Base-by-base conservation (phyloP, 78 protist species). In the Cavenderia fasciculata region DNA sequence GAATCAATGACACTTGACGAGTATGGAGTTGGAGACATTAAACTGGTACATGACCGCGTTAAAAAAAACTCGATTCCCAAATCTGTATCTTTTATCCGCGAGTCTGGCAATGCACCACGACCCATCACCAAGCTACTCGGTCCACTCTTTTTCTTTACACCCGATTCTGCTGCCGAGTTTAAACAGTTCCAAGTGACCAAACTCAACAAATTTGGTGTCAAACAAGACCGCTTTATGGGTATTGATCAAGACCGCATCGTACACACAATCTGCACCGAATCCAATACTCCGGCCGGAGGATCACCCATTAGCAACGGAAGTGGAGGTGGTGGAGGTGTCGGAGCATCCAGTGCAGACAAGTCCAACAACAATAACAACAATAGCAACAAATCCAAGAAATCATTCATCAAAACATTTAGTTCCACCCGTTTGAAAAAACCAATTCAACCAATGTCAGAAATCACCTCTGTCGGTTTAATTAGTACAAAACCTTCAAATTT, bases 61-160 rank as follows among this genome's bases (percentile, higher is more conserved):
- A 79, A 74, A 63, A 63, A 68, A 82, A 49, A 65, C 65, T 1
- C 46, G 1, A 52, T 46, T 1, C 77, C 74, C 27, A 82, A 82
- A 57, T 68, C 78, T 41, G 69, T 33, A 10, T 70, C 90, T 34
- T 65, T 82, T 41, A 36, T 41, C 23, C 65, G 79, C 2, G 90
- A 82, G 4, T 71, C 74, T 38, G 90, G 90, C n/a, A 82, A 82
- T 82, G 90, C 90, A 14, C 90, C 90, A 21, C 65, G 90, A 68
- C 71, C 90, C 23, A 82, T 82, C 19, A 82, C 90, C 0, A 82
- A 82, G 38, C 21, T 82, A 31, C 43, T 82, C 1, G 90, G 90
- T 0, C 90, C 90, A 68, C 33, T 82, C 0, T 82, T 82, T 66
- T 82, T 82, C 61, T 82, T 82, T 33, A 82, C 90, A 6, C 90